Conservation (phyloP, 2,329 filamentous ascomycete genomes). For the Aspergillus fischeri region DNA sequence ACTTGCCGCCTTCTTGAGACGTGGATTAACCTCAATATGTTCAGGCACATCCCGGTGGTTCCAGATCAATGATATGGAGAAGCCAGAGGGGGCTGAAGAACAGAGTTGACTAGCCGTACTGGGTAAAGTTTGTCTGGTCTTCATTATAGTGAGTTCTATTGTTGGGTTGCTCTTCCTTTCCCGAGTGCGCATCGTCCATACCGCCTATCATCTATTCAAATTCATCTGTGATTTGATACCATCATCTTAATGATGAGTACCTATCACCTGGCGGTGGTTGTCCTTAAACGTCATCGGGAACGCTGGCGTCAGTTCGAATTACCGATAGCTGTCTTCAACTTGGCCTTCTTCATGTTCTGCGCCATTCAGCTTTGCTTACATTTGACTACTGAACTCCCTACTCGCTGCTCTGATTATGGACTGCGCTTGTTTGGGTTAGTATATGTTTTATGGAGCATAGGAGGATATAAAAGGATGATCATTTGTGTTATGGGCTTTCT, state of each 20-base stretch:
- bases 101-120: conserved; percentile 47
- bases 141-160: conserved; percentile 15
- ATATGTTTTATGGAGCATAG: not conserved
- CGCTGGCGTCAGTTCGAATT: not conserved
- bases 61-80: conserved; percentile 73
- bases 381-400: not conserved
- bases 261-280: not conserved
- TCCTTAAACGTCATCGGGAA: not conserved
- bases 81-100: conserved; percentile 80
- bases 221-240: not conserved
- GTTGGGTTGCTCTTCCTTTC: conserved; percentile 18
- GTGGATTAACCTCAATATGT: not conserved
- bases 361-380: not conserved
- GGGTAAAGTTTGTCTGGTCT: conserved; percentile 16
- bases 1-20: not conserved
- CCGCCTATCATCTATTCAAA: conserved; percentile 1
- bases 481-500: not conserved
- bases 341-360: not conserved
- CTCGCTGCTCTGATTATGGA: not conserved
- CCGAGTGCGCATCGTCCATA: conserved; percentile 12
- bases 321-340: not conserved
- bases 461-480: not conserved
- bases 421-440: not conserved
- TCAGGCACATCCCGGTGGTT: conserved; percentile 81
- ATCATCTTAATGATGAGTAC: not conserved